These are phyloP conservation scores for Verruconis gallopava DNA, from an alignment of 2,329 filamentous ascomycete genomes.

Conservation along the genomic window DNA sequence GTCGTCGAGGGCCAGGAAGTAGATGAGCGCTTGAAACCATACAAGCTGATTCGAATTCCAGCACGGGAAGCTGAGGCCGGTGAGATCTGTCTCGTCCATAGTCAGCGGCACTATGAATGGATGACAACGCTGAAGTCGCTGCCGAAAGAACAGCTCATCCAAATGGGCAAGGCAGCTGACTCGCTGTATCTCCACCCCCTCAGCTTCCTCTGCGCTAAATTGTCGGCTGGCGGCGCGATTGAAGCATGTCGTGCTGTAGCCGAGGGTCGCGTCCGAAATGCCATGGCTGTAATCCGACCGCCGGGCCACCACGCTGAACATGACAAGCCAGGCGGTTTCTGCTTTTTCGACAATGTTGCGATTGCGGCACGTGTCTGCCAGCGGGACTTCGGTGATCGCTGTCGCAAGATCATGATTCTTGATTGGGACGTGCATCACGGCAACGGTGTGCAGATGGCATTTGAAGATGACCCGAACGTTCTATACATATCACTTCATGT, in stretches of 20 bases:
- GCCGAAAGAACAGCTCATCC: conserved; percentile 49
- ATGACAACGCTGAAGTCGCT: conserved; percentile 46
- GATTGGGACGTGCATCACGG: conserved; percentile 78
- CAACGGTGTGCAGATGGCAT: conserved; percentile 92
- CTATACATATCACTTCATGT: conserved; percentile 94
- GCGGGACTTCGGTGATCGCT: conserved; percentile 61
- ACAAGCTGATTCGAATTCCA: conserved; percentile 54
- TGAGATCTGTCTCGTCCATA: conserved; percentile 73
- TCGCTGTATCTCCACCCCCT: conserved; percentile 54
- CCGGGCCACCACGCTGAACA: conserved; percentile 92
- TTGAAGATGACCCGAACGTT: conserved; percentile 87
- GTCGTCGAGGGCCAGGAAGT: conserved; percentile 28
- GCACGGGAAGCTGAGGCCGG: conserved; percentile 63
- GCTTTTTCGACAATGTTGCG: conserved; percentile 94
- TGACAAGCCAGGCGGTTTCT: conserved; percentile 81
- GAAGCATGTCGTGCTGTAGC: conserved; percentile 92
- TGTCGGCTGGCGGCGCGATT: conserved; percentile 86
- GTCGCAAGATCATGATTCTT: conserved; percentile 80
- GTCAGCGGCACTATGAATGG: conserved; percentile 64
- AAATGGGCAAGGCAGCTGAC: conserved; percentile 42
- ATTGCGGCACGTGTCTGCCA: conserved; percentile 86
- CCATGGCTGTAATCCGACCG: conserved; percentile 86
- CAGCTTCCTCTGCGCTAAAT: conserved; percentile 65
- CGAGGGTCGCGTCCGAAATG: conserved; percentile 73
- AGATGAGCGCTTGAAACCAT: conserved; percentile 11